These are phyloP conservation scores for Bacidia rubella DNA, from an alignment of 495 filamentous ascomycete genomes.

Conservation along the genomic window DNA sequence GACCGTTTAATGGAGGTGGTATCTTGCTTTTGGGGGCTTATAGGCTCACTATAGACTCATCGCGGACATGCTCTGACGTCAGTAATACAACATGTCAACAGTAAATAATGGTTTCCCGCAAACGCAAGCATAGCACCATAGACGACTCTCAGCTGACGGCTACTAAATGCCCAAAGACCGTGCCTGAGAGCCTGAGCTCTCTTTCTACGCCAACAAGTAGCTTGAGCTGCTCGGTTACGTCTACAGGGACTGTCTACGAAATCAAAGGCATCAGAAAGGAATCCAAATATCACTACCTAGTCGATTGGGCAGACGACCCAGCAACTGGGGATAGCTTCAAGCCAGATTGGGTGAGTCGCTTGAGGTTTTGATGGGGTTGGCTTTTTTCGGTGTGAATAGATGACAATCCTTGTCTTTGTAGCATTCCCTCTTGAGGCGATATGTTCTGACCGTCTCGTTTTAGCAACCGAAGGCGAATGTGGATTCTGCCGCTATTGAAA, in stretches of 20 bases:
- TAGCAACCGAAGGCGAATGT: conserved; percentile 33
- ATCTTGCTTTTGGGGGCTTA: neutral
- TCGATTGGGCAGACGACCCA: conserved; percentile 29
- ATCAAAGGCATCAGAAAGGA: conserved; percentile 31
- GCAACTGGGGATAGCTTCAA: conserved; percentile 20
- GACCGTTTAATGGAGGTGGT: no score
- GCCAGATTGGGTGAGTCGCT: conserved; percentile 29
- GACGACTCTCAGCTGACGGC: conserved; percentile 1
- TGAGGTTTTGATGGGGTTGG: no score
- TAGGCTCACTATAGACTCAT: neutral
- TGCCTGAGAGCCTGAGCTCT: conserved; percentile 9
- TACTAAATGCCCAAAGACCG: conserved; percentile 13
- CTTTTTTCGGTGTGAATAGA: no score
- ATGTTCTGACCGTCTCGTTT: neutral
- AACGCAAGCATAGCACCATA: conserved; percentile 14
- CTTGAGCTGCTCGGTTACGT: neutral
- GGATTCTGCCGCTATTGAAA: conserved; percentile 22
- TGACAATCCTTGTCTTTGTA: no score
- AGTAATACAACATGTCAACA: neutral
- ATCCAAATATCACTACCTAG: conserved; percentile 27
- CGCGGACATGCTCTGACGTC: neutral
- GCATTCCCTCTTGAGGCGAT: no score
- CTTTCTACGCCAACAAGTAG: neutral
- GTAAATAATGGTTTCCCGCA: conserved; percentile 18
- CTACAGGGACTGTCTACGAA: conserved; percentile 7